Evolutionary conservation across 805 yeast species (phyloP).

Genomic region (Teunomyces pallodes): DNA sequence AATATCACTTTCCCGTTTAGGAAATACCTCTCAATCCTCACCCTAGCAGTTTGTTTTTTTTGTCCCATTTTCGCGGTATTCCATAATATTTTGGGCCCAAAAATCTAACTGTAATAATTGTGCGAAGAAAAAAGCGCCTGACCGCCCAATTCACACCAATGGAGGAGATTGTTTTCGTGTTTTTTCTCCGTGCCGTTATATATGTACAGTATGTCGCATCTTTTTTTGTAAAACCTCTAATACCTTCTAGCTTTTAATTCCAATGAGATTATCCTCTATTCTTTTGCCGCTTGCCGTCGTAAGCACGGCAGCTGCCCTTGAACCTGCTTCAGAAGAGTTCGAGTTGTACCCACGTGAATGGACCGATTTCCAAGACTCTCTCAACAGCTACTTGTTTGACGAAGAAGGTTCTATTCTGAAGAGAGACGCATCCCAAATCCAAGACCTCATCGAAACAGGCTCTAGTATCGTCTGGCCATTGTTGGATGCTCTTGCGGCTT

Average conservation of each 20-base stretch:
- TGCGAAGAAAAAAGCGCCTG: not conserved
- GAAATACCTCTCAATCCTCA: no score
- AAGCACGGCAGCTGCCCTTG: conserved; percentile 1
- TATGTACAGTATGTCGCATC: not conserved
- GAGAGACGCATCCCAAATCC: conserved; percentile 3
- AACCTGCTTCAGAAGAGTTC: not conserved
- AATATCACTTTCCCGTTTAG: no score
- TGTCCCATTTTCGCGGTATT: no score
- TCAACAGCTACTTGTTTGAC: not conserved
- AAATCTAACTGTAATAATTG: not conserved
- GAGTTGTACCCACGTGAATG: conserved; percentile 5
- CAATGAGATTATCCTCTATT: conserved; percentile 3
- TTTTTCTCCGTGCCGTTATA: not conserved
- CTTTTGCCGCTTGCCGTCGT: conserved; percentile 1
- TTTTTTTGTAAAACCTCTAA: not conserved
- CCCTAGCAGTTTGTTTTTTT: no score
- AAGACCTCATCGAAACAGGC: conserved; percentile 6
- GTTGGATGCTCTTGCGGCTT: conserved; percentile 29
- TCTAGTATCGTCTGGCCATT: conserved; percentile 24
- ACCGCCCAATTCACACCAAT: not conserved
- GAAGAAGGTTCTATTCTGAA: not conserved
- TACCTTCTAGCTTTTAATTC: no score
- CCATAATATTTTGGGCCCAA: not conserved
- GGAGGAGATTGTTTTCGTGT: not conserved
- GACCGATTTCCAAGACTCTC: not conserved